Conservation (phyloP, 306 rosid genomes). For the Prinsepia uniflora region DNA sequence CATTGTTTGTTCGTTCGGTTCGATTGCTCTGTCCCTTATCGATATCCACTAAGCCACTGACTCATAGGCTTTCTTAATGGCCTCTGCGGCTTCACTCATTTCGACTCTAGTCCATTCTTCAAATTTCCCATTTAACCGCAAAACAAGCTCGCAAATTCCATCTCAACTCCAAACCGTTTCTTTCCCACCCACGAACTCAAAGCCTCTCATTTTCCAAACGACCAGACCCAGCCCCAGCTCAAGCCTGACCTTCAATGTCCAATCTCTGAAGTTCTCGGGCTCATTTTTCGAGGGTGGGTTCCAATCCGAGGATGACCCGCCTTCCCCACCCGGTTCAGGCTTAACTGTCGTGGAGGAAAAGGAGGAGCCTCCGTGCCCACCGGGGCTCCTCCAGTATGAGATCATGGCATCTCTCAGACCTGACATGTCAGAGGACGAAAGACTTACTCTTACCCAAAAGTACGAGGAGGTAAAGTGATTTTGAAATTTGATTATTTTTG, state of each 20-base stretch:
- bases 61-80: constrained; percentile 35
- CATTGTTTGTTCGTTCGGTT: too few relatives aligned
- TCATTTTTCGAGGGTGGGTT: constrained; percentile 75
- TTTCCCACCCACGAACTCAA: constrained; percentile 14
- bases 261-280: constrained; percentile 57
- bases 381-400: constrained; percentile 69
- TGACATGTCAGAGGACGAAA: constrained; percentile 72
- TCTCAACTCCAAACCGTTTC: constrained; percentile 19
- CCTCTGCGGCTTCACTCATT: constrained; percentile 40
- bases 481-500: background rate
- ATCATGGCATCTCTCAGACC: constrained; percentile 69
- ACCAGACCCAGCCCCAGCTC: constrained; percentile 13
- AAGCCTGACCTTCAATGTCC: constrained; percentile 33
- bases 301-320: constrained; percentile 59
- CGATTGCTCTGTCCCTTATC: background rate
- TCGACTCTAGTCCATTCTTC: constrained; percentile 40
- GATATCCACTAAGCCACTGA: background rate
- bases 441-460: constrained; percentile 69
- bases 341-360: constrained; percentile 60
- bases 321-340: constrained; percentile 39
- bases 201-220: too few relatives aligned
- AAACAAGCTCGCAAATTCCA: constrained; percentile 15
- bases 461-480: constrained; percentile 61
- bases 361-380: constrained; percentile 82
- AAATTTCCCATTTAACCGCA: constrained; percentile 18